phyloP scores from a whole-genome alignment of 768 basidiomycete species.

The Cyathus striatus region DNA sequence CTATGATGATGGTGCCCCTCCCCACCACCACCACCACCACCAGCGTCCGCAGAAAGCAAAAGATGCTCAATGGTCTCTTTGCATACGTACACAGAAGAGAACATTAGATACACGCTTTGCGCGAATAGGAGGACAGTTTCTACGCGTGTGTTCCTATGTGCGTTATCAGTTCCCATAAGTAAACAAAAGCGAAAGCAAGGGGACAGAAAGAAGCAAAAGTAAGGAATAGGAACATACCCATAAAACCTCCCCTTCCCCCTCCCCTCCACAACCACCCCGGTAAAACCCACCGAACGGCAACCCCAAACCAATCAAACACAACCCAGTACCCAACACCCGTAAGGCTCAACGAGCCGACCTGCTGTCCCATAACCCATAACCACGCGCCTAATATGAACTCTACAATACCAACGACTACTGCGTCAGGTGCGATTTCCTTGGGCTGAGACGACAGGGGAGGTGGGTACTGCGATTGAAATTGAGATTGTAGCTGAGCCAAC shows the following conservation, averaged over 20 bases:
- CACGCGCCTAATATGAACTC: constrained; percentile 67
- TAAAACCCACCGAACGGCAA: constrained; percentile 46
- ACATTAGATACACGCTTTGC: constrained; percentile 91
- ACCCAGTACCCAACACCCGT: constrained; percentile 96
- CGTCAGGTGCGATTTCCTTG: constrained; percentile 14
- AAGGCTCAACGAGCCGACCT: constrained; percentile 77
- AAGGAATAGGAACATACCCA: constrained; percentile 19
- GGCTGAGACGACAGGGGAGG: neutral
- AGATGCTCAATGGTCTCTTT: constrained; percentile 96
- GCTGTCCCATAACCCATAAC: constrained; percentile 89
- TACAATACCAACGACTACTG: constrained; percentile 17
- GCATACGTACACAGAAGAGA: constrained; percentile 91
- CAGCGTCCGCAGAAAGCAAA: too few species aligned
- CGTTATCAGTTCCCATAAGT: too few species aligned
- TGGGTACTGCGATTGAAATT: neutral
- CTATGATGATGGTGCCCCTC: constrained; percentile 68
- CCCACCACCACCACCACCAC: constrained; percentile 42
- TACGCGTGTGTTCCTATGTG: constrained; percentile 62
- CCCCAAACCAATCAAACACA: constrained; percentile 89
- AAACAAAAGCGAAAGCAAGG: too few species aligned
- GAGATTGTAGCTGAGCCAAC: neutral
- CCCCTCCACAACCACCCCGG: constrained; percentile 35
- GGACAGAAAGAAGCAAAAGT: too few species aligned
- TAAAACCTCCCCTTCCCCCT: constrained; percentile 56
- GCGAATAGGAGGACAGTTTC: constrained; percentile 77